phyloP scores from a whole-genome alignment of 2,329 filamentous ascomycete species.

The Trichophyton rubrum region DNA sequence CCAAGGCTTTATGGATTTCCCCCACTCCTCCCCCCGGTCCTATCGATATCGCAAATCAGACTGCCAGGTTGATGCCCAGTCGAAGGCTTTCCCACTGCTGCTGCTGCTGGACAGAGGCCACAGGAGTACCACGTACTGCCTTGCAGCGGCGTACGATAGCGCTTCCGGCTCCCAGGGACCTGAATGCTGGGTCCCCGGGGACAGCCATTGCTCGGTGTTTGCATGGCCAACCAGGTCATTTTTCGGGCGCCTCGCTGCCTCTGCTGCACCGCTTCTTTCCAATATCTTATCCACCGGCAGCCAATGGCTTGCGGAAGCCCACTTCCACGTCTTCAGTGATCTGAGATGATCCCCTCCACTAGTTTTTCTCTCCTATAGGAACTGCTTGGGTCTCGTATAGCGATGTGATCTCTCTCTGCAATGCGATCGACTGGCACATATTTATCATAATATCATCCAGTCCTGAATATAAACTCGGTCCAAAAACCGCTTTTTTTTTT shows the following conservation, averaged over 20 bases:
- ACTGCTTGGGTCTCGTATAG: background rate
- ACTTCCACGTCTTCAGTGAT: slow-evolving; percentile 1
- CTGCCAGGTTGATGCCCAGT: slow-evolving; percentile 3
- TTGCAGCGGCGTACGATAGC: background rate
- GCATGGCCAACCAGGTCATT: background rate
- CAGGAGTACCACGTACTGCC: background rate
- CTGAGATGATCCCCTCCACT: background rate
- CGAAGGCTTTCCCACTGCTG: background rate
- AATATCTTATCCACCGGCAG: background rate
- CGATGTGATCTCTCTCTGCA: slow-evolving; percentile 3
- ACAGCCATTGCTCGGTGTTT: background rate
- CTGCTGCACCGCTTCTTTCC: background rate
- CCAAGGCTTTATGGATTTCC: background rate
- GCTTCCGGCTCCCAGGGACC: slow-evolving; percentile 2
- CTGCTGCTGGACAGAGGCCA: background rate
- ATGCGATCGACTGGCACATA: background rate
- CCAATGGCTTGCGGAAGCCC: background rate
- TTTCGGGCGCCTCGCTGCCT: background rate
- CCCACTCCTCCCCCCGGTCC: background rate
- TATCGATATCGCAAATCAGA: slow-evolving; percentile 1
- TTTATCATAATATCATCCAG: background rate
- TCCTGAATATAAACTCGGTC: background rate
- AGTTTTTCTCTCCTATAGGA: background rate
- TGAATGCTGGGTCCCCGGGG: background rate
- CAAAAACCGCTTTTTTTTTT: background rate